Evolutionary conservation across 2,329 filamentous ascomycete genomes (phyloP).

Genomic region (Drechslerella dactyloides): DNA sequence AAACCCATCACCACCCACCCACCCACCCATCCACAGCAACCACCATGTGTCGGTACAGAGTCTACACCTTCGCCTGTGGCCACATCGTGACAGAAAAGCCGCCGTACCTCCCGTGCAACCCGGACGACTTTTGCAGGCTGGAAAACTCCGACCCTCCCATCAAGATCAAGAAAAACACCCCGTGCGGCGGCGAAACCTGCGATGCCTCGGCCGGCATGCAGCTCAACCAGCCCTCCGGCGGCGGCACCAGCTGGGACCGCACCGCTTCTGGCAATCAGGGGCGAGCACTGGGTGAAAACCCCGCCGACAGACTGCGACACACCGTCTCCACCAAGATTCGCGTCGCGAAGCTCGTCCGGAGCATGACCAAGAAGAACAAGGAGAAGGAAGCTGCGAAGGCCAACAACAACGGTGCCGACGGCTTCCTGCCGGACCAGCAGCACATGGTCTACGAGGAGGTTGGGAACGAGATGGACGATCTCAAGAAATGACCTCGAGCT

Average conservation of each 20-base stretch:
- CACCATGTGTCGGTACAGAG: conserved; percentile 43
- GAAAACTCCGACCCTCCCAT: conserved; percentile 35
- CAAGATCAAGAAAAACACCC: conserved; percentile 30
- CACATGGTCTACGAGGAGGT: conserved; percentile 22
- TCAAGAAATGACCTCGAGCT: conserved; percentile 36
- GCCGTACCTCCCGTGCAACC: conserved; percentile 45
- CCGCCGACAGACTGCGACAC: conserved; percentile 28
- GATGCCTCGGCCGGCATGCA: conserved; percentile 2
- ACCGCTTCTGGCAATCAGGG: conserved; percentile 25
- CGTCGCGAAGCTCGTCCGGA: conserved; percentile 32
- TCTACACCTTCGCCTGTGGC: conserved; percentile 31
- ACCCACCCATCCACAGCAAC: not conserved
- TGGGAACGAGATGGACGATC: conserved; percentile 44
- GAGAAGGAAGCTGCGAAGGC: conserved; percentile 28
- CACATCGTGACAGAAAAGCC: conserved; percentile 22
- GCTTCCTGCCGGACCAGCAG: conserved; percentile 36
- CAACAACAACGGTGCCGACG: conserved; percentile 32
- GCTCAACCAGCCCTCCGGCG: conserved; percentile 13
- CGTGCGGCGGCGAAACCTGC: conserved; percentile 18
- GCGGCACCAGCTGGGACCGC: conserved; percentile 37
- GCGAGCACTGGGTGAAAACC: conserved; percentile 39
- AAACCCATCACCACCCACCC: not conserved
- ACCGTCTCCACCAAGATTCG: conserved; percentile 47
- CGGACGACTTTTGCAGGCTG: conserved; percentile 29
- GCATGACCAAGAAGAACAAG: conserved; percentile 48